Evolutionary conservation across 192 early-diverging fungal species (phyloP).

Genomic region (Entrophospora sp.): DNA sequence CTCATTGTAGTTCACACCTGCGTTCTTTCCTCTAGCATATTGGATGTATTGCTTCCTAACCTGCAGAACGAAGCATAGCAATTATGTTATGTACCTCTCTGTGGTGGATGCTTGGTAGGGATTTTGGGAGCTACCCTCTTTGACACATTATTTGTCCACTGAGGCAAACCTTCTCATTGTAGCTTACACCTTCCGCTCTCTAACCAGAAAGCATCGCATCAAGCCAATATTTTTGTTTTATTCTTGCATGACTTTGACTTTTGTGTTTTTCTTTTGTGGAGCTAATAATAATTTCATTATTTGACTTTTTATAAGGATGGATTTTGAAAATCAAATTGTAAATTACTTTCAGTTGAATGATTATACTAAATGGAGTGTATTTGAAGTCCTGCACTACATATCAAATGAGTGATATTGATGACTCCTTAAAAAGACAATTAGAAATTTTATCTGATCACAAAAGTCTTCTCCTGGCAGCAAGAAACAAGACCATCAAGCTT

Average conservation of each 20-base stretch:
- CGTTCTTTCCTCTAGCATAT: constrained; percentile 21
- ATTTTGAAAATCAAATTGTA: constrained; percentile 15
- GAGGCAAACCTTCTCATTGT: constrained; percentile 13
- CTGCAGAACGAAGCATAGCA: constrained; percentile 16
- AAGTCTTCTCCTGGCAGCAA: constrained; percentile 9
- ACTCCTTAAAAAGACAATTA: constrained; percentile 16
- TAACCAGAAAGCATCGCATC: constrained; percentile 18
- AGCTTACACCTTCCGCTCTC: constrained; percentile 16
- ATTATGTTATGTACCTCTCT: constrained; percentile 21
- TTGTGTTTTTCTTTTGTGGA: not conserved
- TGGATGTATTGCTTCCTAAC: constrained; percentile 21
- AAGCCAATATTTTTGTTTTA: constrained; percentile 13
- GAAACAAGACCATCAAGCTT: constrained; percentile 17
- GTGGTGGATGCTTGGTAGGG: constrained; percentile 21
- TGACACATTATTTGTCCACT: constrained; percentile 18
- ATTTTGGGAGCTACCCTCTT: constrained; percentile 8
- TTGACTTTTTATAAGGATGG: constrained; percentile 3
- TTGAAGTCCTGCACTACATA: constrained; percentile 4
- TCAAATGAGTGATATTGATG: constrained; percentile 8
- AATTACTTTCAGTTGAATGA: constrained; percentile 14
- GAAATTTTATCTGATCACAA: constrained; percentile 18
- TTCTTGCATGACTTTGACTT: not conserved
- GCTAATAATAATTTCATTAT: not conserved
- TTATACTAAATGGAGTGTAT: constrained; percentile 16
- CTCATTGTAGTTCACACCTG: constrained; percentile 15